Base-by-base conservation (phyloP, 768 basidiomycete species). In the Grammothele lineata region DNA sequence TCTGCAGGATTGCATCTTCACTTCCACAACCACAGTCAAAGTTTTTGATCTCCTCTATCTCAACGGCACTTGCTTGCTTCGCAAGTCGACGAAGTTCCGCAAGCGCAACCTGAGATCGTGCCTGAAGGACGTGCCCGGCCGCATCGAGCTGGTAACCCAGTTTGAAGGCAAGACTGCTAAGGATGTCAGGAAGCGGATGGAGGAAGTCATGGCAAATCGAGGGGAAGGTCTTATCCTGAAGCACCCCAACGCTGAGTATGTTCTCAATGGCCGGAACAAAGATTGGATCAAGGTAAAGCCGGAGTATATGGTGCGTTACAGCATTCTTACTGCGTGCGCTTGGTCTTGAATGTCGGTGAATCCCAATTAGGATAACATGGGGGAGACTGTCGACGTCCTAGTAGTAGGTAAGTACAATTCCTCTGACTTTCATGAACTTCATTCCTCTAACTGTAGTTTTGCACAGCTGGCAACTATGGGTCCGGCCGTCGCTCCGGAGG, bases 281-380 rank as follows among this genome's bases (percentile, higher is more conserved):
- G 86, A 90, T 57, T 99, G 96, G 95, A 81, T 95, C 59, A 99
- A 99, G 70, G 85, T 92, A 19, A 90, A 91, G 58, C 87, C 87
- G 1, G 89, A 92, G 62, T 92, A 90, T 54, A 87, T 89, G 83
- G 88, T 87, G 54, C 42, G 69, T 61, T 30, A 19, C 12, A 9
- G n/a, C n/a, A n/a, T n/a, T n/a, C n/a, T n/a, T n/a, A n/a, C n/a
- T n/a, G n/a, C n/a, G n/a, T 30, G 7, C 8, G 27, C 27, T 30
- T 14, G 27, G 14, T 14, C 27, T 30, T 7, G 27, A 30, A 30
- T n/a, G n/a, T n/a, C n/a, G n/a, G n/a, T n/a, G 27, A 7, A 14
- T 7, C 27, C 27, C 19, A 34, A 12, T 8, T 43, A 90, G 88
- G 92, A 94, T 55, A 86, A 90, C 50, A 80, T 94, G 77, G 92